These are phyloP conservation scores for Purpureocillium lavendulum DNA, from an alignment of 2,329 filamentous ascomycete genomes.

Conservation along the genomic window DNA sequence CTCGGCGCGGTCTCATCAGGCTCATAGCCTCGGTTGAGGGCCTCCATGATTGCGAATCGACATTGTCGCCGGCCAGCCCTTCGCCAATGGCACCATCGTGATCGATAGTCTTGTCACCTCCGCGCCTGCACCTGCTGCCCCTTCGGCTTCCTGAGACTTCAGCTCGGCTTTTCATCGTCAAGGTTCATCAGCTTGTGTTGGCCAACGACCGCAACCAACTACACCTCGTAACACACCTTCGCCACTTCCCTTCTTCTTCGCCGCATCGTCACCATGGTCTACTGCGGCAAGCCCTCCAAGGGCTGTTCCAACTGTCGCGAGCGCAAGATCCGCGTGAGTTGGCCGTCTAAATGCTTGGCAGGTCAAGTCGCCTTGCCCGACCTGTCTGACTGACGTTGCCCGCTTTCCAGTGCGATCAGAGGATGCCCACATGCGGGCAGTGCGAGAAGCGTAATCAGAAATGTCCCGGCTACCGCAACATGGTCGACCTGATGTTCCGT, in stretches of 20 bases:
- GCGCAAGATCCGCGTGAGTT: slow-evolving; percentile 46
- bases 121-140: too few relatives aligned
- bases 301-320: slow-evolving; percentile 47
- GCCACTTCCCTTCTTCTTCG: too few relatives aligned
- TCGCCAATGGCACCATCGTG: not conserved
- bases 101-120: too few relatives aligned
- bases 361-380: not conserved
- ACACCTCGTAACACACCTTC: too few relatives aligned
- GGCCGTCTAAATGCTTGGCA: too few relatives aligned
- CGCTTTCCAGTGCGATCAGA: slow-evolving; percentile 40
- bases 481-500: slow-evolving; percentile 49
- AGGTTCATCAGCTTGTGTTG: too few relatives aligned
- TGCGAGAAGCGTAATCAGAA: slow-evolving; percentile 41
- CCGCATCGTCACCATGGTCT: slow-evolving; percentile 34
- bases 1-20: too few relatives aligned
- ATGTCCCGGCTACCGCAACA: slow-evolving; percentile 48
- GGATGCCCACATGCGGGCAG: slow-evolving; percentile 42
- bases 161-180: too few relatives aligned
- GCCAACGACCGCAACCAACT: too few relatives aligned
- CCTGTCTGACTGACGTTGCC: not conserved
- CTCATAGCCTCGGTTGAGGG: too few relatives aligned
- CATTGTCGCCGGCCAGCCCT: not conserved
- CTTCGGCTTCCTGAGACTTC: too few relatives aligned
- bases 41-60: not conserved
- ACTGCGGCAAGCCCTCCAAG: slow-evolving; percentile 49